Percentiles rank a stretch among this genome's conserved stretches.
These are phyloP conservation scores for Akanthomyces dipterigenus DNA, from an alignment of 2,329 filamentous ascomycete genomes.

Conservation along the genomic window DNA sequence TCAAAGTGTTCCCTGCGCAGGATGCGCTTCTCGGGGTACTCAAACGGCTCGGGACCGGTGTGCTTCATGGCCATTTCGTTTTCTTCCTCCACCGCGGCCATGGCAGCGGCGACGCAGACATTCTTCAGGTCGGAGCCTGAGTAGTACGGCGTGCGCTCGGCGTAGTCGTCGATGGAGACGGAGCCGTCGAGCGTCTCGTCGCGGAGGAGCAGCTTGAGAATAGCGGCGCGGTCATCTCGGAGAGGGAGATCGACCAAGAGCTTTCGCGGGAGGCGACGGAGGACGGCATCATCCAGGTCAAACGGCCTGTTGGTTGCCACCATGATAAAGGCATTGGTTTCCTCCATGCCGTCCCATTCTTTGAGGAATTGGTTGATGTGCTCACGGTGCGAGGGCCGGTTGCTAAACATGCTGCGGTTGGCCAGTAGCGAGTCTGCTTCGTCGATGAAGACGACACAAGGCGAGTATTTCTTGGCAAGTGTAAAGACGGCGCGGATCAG, in stretches of 20 bases:
- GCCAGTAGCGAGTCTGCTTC: constrained; percentile 92
- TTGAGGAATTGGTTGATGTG: constrained; percentile 95
- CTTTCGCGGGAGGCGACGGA: constrained; percentile 67
- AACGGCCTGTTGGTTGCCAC: constrained; percentile 94
- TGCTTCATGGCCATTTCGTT: constrained; percentile 35
- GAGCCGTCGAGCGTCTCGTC: constrained; percentile 56
- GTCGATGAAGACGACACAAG: constrained; percentile 93
- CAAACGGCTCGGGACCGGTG: constrained; percentile 37
- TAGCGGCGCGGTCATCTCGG: constrained; percentile 57
- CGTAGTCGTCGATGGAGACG: constrained; percentile 57
- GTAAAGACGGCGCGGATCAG: constrained; percentile 89
- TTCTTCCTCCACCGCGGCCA: constrained; percentile 74
- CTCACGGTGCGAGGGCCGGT: constrained; percentile 70
- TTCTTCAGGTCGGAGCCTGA: constrained; percentile 82
- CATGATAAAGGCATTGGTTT: constrained; percentile 90
- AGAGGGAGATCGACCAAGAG: constrained; percentile 68
- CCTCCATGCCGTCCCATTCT: constrained; percentile 89
- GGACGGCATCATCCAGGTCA: constrained; percentile 82
- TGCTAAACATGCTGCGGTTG: constrained; percentile 59
- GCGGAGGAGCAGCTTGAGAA: constrained; percentile 64
- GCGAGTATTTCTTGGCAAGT: constrained; percentile 82
- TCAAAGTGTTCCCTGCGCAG: constrained; percentile 71
- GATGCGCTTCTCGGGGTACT: constrained; percentile 52
- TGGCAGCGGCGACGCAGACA: constrained; percentile 69
- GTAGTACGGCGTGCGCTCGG: constrained; percentile 65